phyloP scores from a whole-genome alignment of 1,284 basidiomycete species.

The Phlebopus sp. region DNA sequence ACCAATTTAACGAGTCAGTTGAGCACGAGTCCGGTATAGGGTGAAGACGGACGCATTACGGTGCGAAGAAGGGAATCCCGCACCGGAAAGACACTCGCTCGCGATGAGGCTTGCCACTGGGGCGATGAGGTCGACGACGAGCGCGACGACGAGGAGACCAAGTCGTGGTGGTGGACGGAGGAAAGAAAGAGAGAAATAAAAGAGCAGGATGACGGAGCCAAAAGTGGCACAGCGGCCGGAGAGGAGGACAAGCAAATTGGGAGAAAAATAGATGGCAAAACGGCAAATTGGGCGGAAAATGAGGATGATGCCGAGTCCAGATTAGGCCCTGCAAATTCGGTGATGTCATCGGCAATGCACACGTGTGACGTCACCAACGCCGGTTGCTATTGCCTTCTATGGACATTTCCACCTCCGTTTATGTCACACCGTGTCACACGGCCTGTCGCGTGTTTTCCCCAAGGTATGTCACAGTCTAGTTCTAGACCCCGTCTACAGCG shows the following conservation, averaged over 20 bases:
- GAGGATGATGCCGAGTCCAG: constrained; percentile 21
- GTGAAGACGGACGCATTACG: constrained; percentile 17
- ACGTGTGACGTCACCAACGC: constrained; percentile 14
- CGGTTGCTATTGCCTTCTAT: constrained; percentile 9
- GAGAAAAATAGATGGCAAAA: constrained; percentile 5
- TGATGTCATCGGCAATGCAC: constrained; percentile 28
- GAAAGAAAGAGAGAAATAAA: background rate
- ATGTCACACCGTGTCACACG: constrained; percentile 4
- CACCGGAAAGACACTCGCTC: constrained; percentile 6
- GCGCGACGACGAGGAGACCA: constrained; percentile 16
- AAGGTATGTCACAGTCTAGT: constrained; percentile 14
- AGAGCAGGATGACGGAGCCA: constrained; percentile 11
- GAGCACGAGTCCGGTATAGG: constrained; percentile 19
- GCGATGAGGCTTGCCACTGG: constrained; percentile 8
- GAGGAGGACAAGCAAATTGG: background rate
- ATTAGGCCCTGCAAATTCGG: constrained; percentile 19
- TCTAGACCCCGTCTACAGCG: constrained; percentile 35
- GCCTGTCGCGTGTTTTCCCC: too few relatives aligned
- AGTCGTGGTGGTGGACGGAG: background rate
- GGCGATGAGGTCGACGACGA: constrained; percentile 15
- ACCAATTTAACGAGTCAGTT: constrained; percentile 13
- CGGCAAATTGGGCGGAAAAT: constrained; percentile 10
- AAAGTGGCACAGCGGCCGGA: constrained; percentile 6
- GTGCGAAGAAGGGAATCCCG: constrained; percentile 3
- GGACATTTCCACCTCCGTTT: constrained; percentile 1